Conservation (phyloP, 148 eudicot genomes). For the Rhododendron ovatum region DNA sequence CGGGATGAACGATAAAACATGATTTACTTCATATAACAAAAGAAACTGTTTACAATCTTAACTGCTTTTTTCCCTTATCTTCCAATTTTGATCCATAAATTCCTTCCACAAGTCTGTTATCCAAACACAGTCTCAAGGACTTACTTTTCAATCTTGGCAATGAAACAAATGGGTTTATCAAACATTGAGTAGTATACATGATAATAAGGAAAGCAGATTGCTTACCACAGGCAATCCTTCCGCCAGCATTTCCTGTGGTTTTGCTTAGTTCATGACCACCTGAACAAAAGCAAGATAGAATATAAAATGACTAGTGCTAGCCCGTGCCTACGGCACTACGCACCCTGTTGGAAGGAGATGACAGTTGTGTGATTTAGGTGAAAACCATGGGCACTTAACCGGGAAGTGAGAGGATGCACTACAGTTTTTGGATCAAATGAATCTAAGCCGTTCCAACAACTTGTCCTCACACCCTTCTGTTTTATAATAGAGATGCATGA, state of each 20-base stretch:
- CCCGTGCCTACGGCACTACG: too few relatives aligned
- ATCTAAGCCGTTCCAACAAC: too few relatives aligned
- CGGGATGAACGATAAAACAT: background rate
- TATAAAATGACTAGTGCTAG: too few relatives aligned
- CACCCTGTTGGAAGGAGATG: too few relatives aligned
- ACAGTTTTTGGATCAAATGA: too few relatives aligned
- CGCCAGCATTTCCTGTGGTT: conserved; percentile 76
- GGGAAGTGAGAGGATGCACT: too few relatives aligned
- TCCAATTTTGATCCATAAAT: background rate
- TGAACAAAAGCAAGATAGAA: conserved; percentile 5
- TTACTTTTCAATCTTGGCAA: background rate
- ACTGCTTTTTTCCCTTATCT: background rate
- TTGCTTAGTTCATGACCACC: conserved; percentile 89
- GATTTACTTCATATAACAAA: background rate
- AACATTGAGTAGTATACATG: background rate
- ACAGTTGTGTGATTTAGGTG: too few relatives aligned
- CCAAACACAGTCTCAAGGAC: background rate
- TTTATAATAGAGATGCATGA: too few relatives aligned
- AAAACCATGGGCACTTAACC: too few relatives aligned
- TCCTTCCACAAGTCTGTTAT: background rate
- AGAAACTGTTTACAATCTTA: background rate
- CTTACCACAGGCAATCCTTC: conserved; percentile 78
- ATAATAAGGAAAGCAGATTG: background rate
- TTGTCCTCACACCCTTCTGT: too few relatives aligned
- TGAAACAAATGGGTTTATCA: background rate